These are phyloP conservation scores for Artemisia argyi DNA, from an alignment of 129 eudicot species.

Conservation along the genomic window DNA sequence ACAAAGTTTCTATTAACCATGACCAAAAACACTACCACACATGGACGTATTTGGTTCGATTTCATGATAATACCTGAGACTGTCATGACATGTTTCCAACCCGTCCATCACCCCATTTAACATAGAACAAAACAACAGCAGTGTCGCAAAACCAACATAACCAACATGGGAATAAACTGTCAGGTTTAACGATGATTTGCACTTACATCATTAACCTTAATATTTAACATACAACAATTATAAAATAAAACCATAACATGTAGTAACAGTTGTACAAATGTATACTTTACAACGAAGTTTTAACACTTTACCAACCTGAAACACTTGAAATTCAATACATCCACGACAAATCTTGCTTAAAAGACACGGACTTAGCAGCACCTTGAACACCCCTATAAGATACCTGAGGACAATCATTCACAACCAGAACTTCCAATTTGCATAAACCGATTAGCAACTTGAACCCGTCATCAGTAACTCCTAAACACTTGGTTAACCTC, in stretches of 20 bases:
- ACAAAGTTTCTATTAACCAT: too few species aligned
- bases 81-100: too few species aligned
- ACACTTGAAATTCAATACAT: constrained; percentile 43
- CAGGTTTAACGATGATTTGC: too few species aligned
- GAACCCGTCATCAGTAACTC: constrained; percentile 75
- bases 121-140: too few species aligned
- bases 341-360: constrained; percentile 74
- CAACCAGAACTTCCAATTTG: constrained; percentile 50
- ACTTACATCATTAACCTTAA: too few species aligned
- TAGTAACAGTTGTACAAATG: neutral
- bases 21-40: too few species aligned
- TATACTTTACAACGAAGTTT: neutral
- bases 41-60: too few species aligned
- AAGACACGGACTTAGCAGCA: constrained; percentile 70
- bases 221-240: neutral
- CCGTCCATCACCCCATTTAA: too few species aligned
- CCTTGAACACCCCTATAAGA: constrained; percentile 64
- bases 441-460: constrained; percentile 42
- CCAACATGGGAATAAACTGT: too few species aligned
- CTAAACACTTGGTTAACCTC: constrained; percentile 66
- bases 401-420: constrained; percentile 79
- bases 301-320: neutral
- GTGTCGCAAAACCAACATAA: too few species aligned
- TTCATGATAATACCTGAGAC: too few species aligned
- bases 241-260: neutral